Base-by-base conservation (phyloP, 306 rosid species). In the Casuarina glauca region DNA sequence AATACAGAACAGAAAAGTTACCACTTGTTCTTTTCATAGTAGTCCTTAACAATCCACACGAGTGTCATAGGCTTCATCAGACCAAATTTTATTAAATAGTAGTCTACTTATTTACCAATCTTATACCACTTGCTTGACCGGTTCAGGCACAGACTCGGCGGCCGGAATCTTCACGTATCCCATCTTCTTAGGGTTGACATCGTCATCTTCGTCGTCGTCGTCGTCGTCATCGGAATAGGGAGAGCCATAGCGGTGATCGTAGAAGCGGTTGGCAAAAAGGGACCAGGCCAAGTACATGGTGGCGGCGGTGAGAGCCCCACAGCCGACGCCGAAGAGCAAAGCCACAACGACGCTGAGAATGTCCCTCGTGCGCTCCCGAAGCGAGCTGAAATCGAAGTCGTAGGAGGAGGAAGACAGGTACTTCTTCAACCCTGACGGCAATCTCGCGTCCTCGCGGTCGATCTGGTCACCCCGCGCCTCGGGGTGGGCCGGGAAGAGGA, bases 351-450 rank as follows among this genome's bases (percentile, higher is more conserved):
- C 93, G 84, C 93, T 95, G 70, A 92, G 89, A 70, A 95, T 92
- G 81, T 95, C 98, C 85, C 86, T 87, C 82, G 97, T 86, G 75
- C 98, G 97, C 48, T 90, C 93, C 62, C 97, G 96, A 52, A 95
- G 92, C 32, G 98, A 95, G 81, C 80, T 76, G 79, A 88, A 89
- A 58, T 89, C 96, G 71, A 85, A 82, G 50, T 89, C 67, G 20
- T 90, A 52, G 66, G 87, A 69, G 68, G 82, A 81, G 41, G 85
- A 58, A 67, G 86, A 49, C 77, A 79, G 78, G 3, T 5, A 76
- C 55, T 35, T 61, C 46, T 73, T 55, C 60, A 69, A 42, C 52
- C 43, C 64, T 55, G 13, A 48, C 32, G 10, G 17, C 44, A n/a
- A n/a, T n/a, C n/a, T n/a, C n/a, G n/a, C n/a, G n/a, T n/a, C n/a